phyloP scores from a whole-genome alignment of 192 early-diverging fungal species.

The Coemansia aciculifera region DNA sequence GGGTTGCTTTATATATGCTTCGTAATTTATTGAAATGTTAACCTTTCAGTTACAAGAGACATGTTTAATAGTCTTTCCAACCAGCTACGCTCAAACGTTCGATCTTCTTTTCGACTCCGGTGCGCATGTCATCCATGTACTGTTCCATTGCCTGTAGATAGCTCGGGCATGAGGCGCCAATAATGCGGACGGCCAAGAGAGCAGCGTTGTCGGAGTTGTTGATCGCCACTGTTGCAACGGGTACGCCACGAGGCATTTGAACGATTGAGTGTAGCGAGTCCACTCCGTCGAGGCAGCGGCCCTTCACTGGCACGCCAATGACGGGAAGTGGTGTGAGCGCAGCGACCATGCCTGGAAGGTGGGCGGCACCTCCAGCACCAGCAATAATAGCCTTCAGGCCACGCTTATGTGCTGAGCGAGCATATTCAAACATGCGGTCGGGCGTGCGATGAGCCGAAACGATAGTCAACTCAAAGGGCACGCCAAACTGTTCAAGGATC shows the following conservation, averaged over 20 bases:
- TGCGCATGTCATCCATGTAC: constrained; percentile 82
- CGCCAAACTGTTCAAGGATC: constrained; percentile 84
- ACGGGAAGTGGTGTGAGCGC: constrained; percentile 96
- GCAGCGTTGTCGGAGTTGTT: constrained; percentile 98
- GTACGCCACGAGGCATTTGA: constrained; percentile 99
- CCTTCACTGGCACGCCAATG: constrained; percentile 95
- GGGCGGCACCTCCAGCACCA: constrained; percentile 97
- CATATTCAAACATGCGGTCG: constrained; percentile 89
- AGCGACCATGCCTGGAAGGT: constrained; percentile 99
- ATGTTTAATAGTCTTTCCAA: constrained; percentile 72
- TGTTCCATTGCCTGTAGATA: constrained; percentile 75
- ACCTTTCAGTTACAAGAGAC: not conserved
- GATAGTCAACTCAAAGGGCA: constrained; percentile 96
- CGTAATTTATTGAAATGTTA: not conserved
- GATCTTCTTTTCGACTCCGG: constrained; percentile 86
- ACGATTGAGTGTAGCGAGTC: constrained; percentile 98
- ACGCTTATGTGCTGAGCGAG: constrained; percentile 78
- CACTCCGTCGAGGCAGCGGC: constrained; percentile 89
- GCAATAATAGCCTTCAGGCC: constrained; percentile 98
- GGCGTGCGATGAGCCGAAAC: constrained; percentile 98
- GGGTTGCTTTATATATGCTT: not conserved
- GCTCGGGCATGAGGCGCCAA: constrained; percentile 76
- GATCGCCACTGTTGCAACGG: constrained; percentile 98
- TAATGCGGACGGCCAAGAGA: constrained; percentile 86
- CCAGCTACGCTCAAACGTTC: constrained; percentile 75